Evolutionary conservation across 148 eudicot genomes (phyloP).

Genomic region (Rhododendron ovatum): DNA sequence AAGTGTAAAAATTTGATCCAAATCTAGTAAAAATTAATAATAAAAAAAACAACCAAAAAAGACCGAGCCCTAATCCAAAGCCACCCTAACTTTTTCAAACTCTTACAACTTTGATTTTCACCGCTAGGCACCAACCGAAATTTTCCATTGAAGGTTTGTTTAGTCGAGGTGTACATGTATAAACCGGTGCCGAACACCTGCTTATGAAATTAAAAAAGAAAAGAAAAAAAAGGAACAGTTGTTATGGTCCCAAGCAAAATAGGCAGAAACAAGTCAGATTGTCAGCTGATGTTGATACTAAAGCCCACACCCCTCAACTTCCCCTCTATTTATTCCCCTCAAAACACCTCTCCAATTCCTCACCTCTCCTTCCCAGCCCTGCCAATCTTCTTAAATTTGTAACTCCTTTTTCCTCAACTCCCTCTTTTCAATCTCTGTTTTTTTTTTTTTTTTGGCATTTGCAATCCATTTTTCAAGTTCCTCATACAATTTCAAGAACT

Average conservation of each 20-base stretch:
- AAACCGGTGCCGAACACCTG: not conserved
- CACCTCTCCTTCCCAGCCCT: constrained; percentile 16
- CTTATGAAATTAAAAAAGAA: no score
- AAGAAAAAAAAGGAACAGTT: not conserved
- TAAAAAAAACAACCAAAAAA: no score
- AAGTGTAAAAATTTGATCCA: no score
- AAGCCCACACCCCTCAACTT: not conserved
- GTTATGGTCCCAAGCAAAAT: constrained; percentile 9
- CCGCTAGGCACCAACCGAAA: not conserved
- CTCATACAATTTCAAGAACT: not conserved
- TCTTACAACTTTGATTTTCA: no score
- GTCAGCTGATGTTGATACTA: constrained; percentile 8
- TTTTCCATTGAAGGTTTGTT: not conserved
- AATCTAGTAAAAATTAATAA: no score
- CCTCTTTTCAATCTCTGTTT: not conserved
- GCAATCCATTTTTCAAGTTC: not conserved
- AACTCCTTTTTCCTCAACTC: not conserved
- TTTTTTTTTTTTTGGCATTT: not conserved
- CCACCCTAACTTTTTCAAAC: no score
- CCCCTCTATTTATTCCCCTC: constrained; percentile 13
- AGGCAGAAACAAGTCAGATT: not conserved
- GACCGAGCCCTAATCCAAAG: no score
- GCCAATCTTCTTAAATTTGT: not conserved
- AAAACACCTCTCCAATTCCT: constrained; percentile 14
- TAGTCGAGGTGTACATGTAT: not conserved